A percentile compares a stretch with the other conserved stretches of the same genome.
Conservation (phyloP, 169 alveolate genomes). For the Amoebophrya sp. region DNA sequence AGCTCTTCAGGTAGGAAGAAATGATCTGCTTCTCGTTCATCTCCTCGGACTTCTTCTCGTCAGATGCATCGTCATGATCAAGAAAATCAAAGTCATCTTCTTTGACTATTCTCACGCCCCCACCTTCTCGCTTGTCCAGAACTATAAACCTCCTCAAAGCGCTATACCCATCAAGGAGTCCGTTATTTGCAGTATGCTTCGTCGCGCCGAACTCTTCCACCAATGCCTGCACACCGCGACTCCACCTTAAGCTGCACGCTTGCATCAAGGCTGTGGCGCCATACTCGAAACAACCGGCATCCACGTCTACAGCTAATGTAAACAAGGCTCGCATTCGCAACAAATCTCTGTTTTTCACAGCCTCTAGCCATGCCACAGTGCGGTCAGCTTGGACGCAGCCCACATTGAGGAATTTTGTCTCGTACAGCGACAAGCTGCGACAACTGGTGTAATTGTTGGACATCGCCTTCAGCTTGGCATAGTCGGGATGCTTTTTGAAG, state of each 20-base stretch:
- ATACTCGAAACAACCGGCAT: not conserved
- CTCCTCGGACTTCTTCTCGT: not conserved
- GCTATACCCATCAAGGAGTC: not conserved
- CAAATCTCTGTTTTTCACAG: not conserved
- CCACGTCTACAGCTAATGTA: not conserved
- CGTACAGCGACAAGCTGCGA: not conserved
- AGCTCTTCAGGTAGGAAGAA: not conserved
- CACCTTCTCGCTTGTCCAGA: no score
- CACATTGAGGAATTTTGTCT: not conserved
- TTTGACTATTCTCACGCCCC: no score
- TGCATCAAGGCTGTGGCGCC: not conserved
- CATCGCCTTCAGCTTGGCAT: not conserved
- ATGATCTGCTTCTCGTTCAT: not conserved
- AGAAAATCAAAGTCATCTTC: not conserved
- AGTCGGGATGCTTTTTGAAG: not conserved
- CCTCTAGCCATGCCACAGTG: not conserved
- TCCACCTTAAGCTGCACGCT: not conserved
- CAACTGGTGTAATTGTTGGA: not conserved
- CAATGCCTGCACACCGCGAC: not conserved
- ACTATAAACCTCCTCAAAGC: not conserved
- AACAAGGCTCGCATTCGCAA: not conserved
- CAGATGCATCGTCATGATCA: not conserved
- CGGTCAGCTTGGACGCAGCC: not conserved
- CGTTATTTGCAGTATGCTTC: not conserved
- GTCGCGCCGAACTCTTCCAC: not conserved